Conservation (phyloP, 768 basidiomycete genomes). For the Paxillus rubicundulus region DNA sequence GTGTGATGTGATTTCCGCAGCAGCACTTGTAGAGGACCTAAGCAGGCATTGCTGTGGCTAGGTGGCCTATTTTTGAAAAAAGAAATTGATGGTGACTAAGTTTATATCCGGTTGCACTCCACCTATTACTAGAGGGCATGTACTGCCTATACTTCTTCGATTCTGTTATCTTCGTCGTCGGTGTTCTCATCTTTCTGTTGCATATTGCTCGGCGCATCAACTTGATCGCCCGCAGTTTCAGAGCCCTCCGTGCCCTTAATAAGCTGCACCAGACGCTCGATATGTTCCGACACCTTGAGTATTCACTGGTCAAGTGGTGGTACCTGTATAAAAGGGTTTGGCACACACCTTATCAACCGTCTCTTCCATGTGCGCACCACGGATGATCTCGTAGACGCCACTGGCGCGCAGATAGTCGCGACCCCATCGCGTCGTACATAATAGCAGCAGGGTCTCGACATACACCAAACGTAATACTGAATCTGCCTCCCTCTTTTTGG, state of each 20-base stretch:
- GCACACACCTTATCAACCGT: slow-evolving; percentile 66
- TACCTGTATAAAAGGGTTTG: background rate
- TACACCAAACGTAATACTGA: slow-evolving; percentile 72
- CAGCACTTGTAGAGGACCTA: background rate
- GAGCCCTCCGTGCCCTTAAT: slow-evolving; percentile 74
- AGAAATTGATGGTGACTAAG: background rate
- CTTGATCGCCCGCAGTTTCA: slow-evolving; percentile 41
- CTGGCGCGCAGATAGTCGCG: slow-evolving; percentile 74
- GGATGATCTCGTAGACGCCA: slow-evolving; percentile 85
- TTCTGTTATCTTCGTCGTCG: slow-evolving; percentile 69
- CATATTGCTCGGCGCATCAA: slow-evolving; percentile 20
- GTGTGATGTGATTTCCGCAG: background rate
- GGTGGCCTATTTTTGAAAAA: background rate
- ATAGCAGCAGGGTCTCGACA: slow-evolving; percentile 84
- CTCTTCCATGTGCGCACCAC: slow-evolving; percentile 76
- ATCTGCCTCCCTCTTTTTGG: slow-evolving; percentile 83
- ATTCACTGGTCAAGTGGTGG: background rate
- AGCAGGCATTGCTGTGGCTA: background rate
- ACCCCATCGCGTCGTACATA: slow-evolving; percentile 88
- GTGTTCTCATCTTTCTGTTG: slow-evolving; percentile 26
- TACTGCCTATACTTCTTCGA: slow-evolving; percentile 58
- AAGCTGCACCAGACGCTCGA: slow-evolving; percentile 86
- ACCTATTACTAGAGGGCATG: slow-evolving; percentile 8
- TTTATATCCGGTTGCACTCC: background rate
- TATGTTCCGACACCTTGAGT: slow-evolving; percentile 74